Evolutionary conservation across 371 early-diverging fungal genomes (phyloP).

Genomic region (Mortierella sp.): DNA sequence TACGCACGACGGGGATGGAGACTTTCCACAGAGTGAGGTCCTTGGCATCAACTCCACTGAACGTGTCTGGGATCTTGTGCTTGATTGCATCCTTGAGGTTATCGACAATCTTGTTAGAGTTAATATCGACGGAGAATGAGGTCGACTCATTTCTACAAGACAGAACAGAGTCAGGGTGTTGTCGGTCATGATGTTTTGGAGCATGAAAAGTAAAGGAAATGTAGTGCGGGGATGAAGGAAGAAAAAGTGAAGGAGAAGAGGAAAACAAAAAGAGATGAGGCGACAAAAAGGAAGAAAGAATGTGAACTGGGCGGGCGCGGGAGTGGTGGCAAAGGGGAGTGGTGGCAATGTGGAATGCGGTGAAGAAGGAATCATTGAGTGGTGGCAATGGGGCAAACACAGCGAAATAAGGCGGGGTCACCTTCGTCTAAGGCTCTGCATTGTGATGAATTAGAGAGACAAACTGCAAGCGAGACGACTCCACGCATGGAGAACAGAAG

Average conservation of each 20-base stretch:
- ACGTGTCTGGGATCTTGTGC: conserved; percentile 4
- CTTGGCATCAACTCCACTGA: conserved; percentile 7
- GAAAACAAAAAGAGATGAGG: background rate
- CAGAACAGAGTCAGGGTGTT: conserved; percentile 4
- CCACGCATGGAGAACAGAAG: too few species aligned
- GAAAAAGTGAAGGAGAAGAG: background rate
- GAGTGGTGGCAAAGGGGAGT: conserved; percentile 3
- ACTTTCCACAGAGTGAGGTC: conserved; percentile 35
- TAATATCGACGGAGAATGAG: background rate
- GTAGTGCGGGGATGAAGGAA: background rate
- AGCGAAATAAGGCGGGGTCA: too few species aligned
- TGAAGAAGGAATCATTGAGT: too few species aligned
- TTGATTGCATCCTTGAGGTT: conserved; percentile 25
- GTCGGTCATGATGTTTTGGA: conserved; percentile 2
- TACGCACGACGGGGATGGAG: conserved; percentile 8
- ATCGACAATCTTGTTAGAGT: conserved; percentile 1
- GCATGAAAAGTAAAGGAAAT: conserved; percentile 1
- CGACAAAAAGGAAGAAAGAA: background rate
- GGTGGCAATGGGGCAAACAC: too few species aligned
- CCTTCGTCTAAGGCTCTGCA: too few species aligned
- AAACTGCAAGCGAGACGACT: too few species aligned
- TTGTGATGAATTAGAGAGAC: too few species aligned
- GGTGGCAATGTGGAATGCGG: too few species aligned
- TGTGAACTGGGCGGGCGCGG: background rate
- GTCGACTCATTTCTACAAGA: background rate